phyloP scores from a whole-genome alignment of 2,329 filamentous ascomycete species.

The Cadophora sp. region DNA sequence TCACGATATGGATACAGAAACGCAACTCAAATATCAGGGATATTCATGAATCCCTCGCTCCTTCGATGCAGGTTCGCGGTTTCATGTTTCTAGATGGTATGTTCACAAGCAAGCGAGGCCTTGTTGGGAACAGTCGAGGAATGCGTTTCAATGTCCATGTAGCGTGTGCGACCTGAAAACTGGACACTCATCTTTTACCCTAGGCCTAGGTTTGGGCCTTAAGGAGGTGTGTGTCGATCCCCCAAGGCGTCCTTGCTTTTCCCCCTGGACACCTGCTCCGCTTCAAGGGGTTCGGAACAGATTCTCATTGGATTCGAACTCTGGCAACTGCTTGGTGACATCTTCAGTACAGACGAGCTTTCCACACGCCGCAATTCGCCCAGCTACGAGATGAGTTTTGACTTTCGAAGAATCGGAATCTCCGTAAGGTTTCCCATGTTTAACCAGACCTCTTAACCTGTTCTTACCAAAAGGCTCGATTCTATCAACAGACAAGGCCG shows the following conservation, averaged over 20 bases:
- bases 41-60: conserved; percentile 1
- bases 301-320: neutral
- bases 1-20: neutral
- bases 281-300: neutral
- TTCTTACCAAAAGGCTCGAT: neutral
- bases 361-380: neutral
- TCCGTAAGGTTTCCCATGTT: neutral
- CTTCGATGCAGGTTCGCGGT: conserved; percentile 12
- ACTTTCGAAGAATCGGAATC: neutral
- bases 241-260: conserved; percentile 18
- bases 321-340: neutral
- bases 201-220: neutral
- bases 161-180: neutral
- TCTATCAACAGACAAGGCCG: neutral
- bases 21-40: conserved; percentile 15
- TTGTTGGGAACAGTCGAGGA: neutral
- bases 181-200: neutral
- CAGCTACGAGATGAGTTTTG: neutral
- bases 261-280: neutral
- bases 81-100: conserved; percentile 8
- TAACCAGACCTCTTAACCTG: neutral
- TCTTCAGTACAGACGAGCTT: neutral
- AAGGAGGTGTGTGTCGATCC: conserved; percentile 12
- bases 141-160: neutral
- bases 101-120: neutral